Percentiles rank a stretch among this genome's conserved stretches.
phyloP scores from a whole-genome alignment of 306 rosid species.

The Leucaena leucocephala region DNA sequence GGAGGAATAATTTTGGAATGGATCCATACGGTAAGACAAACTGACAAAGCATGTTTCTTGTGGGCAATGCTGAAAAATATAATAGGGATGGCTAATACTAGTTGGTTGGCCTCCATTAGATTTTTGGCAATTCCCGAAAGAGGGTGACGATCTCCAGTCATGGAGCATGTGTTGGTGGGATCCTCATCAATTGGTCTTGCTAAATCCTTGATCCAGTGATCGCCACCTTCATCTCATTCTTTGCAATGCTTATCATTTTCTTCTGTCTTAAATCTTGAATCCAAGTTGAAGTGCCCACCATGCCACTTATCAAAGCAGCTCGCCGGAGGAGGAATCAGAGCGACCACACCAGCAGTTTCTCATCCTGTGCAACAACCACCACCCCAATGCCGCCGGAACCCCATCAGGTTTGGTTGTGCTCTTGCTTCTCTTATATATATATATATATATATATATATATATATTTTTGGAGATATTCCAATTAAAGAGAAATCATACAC shows the following conservation, averaged over 20 bases:
- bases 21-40: too few species aligned
- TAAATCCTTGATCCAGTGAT: background rate
- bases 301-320: conserved; percentile 22
- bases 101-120: too few species aligned
- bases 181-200: background rate
- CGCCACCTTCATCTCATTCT: background rate
- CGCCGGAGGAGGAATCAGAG: conserved; percentile 37
- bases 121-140: too few species aligned
- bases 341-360: background rate
- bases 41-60: too few species aligned
- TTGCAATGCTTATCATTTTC: background rate
- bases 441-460: background rate
- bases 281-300: conserved; percentile 18
- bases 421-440: conserved; percentile 1
- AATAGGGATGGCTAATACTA: too few species aligned
- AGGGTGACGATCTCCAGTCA: background rate
- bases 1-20: background rate
- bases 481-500: too few species aligned
- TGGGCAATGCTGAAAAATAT: too few species aligned
- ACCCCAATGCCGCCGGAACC: conserved; percentile 45
- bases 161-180: background rate
- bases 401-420: conserved; percentile 43
- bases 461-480: too few species aligned
- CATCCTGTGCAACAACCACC: conserved; percentile 36
- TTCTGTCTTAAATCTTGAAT: background rate